Conservation (phyloP, 306 rosid species). For the Datisca glomerata region DNA sequence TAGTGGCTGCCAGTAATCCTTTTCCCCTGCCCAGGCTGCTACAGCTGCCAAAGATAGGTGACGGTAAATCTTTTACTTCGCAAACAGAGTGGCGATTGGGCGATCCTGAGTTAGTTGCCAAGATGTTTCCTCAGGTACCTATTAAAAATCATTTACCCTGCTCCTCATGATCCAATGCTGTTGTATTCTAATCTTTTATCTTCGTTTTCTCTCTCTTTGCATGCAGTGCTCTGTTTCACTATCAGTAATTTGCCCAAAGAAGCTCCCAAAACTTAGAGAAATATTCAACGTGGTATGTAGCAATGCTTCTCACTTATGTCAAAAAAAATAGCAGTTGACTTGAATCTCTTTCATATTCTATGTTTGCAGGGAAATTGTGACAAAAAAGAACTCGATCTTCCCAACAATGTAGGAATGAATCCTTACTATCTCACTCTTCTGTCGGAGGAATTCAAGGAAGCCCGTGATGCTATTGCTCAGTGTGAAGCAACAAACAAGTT, state of each 20-base stretch:
- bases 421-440: not conserved
- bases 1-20: constrained; percentile 9
- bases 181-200: no score
- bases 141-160: not conserved
- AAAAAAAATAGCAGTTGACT: no score
- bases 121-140: constrained; percentile 2
- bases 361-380: constrained; percentile 2
- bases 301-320: no score
- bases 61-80: not conserved
- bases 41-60: not conserved
- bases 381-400: not conserved
- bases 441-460: constrained; percentile 1
- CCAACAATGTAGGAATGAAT: not conserved
- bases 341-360: not conserved
- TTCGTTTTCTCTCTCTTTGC: not conserved
- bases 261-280: constrained; percentile 7
- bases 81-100: not conserved
- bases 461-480: not conserved
- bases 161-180: not conserved
- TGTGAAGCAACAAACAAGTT: not conserved
- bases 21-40: not conserved
- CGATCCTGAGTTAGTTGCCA: not conserved
- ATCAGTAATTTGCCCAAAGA: constrained; percentile 3
- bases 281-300: constrained; percentile 8
- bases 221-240: constrained; percentile 10